These are phyloP conservation scores for Tetrastigma voinierianum DNA, from an alignment of 164 flowering plant genomes.

Conservation along the genomic window DNA sequence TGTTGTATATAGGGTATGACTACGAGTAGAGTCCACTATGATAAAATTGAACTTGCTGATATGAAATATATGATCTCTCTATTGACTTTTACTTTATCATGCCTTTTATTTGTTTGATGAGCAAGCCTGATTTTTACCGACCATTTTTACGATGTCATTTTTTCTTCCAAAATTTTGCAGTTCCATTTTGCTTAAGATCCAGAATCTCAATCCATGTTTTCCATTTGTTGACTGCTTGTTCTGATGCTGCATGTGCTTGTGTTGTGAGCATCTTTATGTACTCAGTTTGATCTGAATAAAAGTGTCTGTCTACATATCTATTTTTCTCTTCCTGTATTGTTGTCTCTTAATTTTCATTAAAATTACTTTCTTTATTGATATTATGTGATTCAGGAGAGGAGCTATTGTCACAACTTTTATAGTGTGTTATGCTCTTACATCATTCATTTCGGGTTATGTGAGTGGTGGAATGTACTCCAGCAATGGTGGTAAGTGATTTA, in stretches of 20 bases:
- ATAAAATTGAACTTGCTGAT: neutral
- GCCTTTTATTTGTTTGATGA: too few species aligned
- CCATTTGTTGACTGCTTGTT: too few species aligned
- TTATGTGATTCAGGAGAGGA: conserved; percentile 70
- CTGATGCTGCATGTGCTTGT: too few species aligned
- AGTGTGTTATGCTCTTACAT: conserved; percentile 92
- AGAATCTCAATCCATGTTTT: too few species aligned
- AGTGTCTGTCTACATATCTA: too few species aligned
- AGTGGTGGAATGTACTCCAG: conserved; percentile 99
- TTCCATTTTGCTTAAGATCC: too few species aligned
- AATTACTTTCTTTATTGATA: neutral
- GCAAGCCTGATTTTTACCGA: too few species aligned
- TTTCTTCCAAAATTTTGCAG: too few species aligned
- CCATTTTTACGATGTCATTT: too few species aligned
- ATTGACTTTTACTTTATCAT: too few species aligned
- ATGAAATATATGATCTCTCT: neutral
- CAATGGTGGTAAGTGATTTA: conserved; percentile 69
- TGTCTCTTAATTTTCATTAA: neutral
- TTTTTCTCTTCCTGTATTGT: neutral
- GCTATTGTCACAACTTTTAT: conserved; percentile 97
- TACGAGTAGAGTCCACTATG: conserved; percentile 23
- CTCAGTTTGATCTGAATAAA: too few species aligned
- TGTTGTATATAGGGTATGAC: conserved; percentile 92
- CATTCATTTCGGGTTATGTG: conserved; percentile 94
- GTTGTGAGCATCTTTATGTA: too few species aligned